These are phyloP conservation scores for Thalassiosira exigua DNA, from an alignment of 352 stramenopile genomes.

Conservation along the genomic window DNA sequence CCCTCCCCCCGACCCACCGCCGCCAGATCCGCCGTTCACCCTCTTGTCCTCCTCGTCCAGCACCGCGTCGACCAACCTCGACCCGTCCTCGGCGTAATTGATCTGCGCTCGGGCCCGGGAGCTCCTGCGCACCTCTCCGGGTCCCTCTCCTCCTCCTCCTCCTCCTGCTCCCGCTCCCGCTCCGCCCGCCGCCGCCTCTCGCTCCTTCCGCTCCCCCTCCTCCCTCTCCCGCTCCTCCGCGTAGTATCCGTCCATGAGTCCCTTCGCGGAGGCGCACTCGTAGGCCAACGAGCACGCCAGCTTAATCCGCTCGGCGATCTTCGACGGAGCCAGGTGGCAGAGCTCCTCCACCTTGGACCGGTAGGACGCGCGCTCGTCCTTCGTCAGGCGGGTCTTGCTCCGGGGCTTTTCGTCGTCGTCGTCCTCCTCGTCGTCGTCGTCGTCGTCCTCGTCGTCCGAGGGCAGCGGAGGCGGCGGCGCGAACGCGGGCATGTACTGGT, in stretches of 20 bases:
- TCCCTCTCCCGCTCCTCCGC: slow-evolving; percentile 25
- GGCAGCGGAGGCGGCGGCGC: slow-evolving; percentile 22
- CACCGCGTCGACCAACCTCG: slow-evolving; percentile 17
- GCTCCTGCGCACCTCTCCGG: slow-evolving; percentile 39
- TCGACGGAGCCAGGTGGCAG: slow-evolving; percentile 45
- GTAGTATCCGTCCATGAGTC: slow-evolving; percentile 47
- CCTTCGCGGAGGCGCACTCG: slow-evolving; percentile 13
- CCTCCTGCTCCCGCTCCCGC: background rate
- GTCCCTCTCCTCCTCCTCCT: slow-evolving; percentile 1
- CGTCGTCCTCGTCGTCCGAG: slow-evolving; percentile 34
- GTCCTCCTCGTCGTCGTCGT: slow-evolving; percentile 15
- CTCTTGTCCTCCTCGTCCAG: background rate
- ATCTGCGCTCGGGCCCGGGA: slow-evolving; percentile 30
- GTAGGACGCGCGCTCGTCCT: slow-evolving; percentile 25
- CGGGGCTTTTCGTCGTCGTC: slow-evolving; percentile 1
- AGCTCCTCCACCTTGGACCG: slow-evolving; percentile 19
- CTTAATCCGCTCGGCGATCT: slow-evolving; percentile 47
- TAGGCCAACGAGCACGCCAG: slow-evolving; percentile 39
- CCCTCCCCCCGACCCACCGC: background rate
- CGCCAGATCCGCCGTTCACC: background rate
- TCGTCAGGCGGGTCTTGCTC: slow-evolving; percentile 34
- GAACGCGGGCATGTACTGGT: slow-evolving; percentile 51
- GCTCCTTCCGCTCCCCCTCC: slow-evolving; percentile 14
- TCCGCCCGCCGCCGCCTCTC: background rate
- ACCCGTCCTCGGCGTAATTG: slow-evolving; percentile 46